Base-by-base conservation (phyloP, 805 yeast genomes). In the Ogataea parapolymorpha region DNA sequence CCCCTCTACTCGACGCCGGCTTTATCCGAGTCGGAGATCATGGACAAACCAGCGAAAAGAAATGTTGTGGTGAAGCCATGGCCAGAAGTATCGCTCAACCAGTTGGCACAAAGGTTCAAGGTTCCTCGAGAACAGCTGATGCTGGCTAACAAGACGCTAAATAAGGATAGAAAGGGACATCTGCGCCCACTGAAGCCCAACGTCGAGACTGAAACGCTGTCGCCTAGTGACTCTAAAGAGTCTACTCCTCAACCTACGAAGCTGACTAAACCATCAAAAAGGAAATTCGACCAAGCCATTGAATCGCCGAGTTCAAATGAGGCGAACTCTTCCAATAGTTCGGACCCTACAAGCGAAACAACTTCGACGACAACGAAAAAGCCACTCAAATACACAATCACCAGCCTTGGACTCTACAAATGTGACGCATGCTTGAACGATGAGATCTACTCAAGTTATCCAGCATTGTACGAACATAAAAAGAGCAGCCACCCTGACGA, bases 81-180 rank as follows among this genome's bases (percentile, higher is more conserved):
- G 61, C 56, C 56, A 5, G 62, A 59, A 38, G 48, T 53, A 9
- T 51, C 63, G 7, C 43, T 58, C n/a, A 50, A 40, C 32, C 61
- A 58, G 45, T 37, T 59, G 20, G 62, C 62, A 2, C 44, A 45
- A 10, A 45, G 58, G 41, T 58, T 58, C 34, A 55, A 54, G 16
- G 44, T 59, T 16, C 49, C 63, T 6, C 51, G 50, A 29, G 55
- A 53, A 12, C 49, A 45, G 33, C 31, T 50, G 9, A 6, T 37
- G 12, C 50, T 45, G 28, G 37, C 50, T 6, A 46, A 48, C 22
- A 48, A 47, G 28, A 32, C 26, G 9, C 28, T 49, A 4, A 41
- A 26, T 13, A 44, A 26, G 17, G 48, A 45, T 13, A 51, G 46
- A 24, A 45, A 43, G 36, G 31, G 43, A 8, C 50, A 44, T 26